A percentile compares a stretch with the other conserved stretches of the same genome.
Conservation (phyloP, 495 filamentous ascomycete genomes). For the Delitschia confertaspora region DNA sequence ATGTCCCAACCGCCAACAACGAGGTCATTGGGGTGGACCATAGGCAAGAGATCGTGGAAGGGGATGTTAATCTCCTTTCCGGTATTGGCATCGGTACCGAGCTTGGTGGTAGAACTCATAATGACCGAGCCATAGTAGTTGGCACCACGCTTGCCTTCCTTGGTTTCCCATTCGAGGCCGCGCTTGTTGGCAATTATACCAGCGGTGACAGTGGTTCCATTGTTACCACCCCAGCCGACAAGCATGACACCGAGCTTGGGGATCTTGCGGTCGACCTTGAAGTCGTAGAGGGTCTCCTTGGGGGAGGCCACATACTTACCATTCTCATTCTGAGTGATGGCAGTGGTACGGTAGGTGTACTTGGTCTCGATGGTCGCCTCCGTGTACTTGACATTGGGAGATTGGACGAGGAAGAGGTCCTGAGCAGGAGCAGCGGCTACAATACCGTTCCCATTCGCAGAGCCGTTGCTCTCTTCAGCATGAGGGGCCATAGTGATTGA, state of each 20-base stretch:
- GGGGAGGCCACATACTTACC: conserved; percentile 78
- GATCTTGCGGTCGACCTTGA: conserved; percentile 91
- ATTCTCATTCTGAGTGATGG: conserved; percentile 59
- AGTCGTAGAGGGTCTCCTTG: conserved; percentile 85
- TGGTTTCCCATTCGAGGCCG: conserved; percentile 81
- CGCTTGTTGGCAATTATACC: conserved; percentile 95
- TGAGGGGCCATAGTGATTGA: conserved; percentile 78
- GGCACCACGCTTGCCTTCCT: conserved; percentile 70
- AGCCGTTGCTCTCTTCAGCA: conserved; percentile 64
- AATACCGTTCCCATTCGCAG: conserved; percentile 61
- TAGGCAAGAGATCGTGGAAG: conserved; percentile 86
- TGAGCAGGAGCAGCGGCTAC: conserved; percentile 35
- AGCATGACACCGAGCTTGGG: conserved; percentile 95
- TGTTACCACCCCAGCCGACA: conserved; percentile 97
- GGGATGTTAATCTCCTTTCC: conserved; percentile 91
- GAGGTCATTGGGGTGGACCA: conserved; percentile 96
- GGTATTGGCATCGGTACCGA: conserved; percentile 78
- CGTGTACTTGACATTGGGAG: conserved; percentile 87
- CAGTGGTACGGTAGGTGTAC: conserved; percentile 93
- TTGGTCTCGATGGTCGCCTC: conserved; percentile 81
- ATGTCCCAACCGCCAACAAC: conserved; percentile 98
- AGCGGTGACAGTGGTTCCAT: conserved; percentile 92
- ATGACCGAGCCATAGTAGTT: conserved; percentile 98
- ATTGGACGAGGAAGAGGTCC: conserved; percentile 75
- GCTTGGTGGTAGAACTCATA: conserved; percentile 95